Conservation (phyloP, 495 filamentous ascomycete species). For the Xylaria scruposa region DNA sequence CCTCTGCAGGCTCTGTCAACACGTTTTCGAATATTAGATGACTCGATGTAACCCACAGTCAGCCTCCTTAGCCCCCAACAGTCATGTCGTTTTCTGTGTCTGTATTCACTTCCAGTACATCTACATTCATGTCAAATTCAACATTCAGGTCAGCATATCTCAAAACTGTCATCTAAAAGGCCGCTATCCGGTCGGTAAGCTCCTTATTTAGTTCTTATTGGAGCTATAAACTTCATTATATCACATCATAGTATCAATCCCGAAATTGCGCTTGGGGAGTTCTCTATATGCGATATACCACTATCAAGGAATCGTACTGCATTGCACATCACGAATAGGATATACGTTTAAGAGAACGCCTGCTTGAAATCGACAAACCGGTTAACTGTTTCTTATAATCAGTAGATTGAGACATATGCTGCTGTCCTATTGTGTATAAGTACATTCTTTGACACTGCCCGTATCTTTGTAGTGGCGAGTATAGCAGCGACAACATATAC, state of each 20-base stretch:
- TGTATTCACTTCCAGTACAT: not conserved
- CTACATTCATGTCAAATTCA: not conserved
- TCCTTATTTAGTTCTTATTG: not conserved
- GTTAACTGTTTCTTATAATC: not conserved
- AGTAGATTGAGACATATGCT: not conserved
- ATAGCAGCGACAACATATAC: not conserved
- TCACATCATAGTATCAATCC: not conserved
- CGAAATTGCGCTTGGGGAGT: not conserved
- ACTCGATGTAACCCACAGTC: not conserved
- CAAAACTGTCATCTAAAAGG: not conserved
- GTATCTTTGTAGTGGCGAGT: not conserved
- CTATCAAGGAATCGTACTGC: not conserved
- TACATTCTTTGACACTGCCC: not conserved
- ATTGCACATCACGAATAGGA: not conserved
- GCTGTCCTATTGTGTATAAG: not conserved
- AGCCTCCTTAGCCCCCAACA: not conserved
- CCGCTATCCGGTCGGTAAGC: not conserved
- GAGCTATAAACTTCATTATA: not conserved
- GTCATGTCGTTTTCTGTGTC: not conserved
- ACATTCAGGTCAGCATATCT: not conserved
- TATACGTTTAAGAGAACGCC: not conserved
- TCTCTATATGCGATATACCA: not conserved
- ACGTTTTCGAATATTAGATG: not conserved
- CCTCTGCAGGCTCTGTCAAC: not conserved
- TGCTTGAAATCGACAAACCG: not conserved